A percentile compares a stretch with the other conserved stretches of the same genome.
These are phyloP conservation scores for Luvunga scandens DNA, from an alignment of 345 rosid genomes.

Conservation along the genomic window DNA sequence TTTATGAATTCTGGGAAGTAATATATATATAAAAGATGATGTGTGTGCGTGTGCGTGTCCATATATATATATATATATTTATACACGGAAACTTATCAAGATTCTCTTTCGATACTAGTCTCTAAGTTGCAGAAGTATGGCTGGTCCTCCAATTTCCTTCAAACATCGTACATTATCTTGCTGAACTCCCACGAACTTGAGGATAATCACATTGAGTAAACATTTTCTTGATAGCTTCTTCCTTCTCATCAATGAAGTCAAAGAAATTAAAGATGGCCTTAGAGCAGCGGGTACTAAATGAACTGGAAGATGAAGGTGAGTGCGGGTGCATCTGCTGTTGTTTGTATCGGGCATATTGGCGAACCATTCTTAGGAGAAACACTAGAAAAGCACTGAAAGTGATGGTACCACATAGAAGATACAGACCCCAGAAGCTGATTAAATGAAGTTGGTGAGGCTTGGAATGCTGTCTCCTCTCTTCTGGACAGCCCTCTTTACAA, in stretches of 20 bases:
- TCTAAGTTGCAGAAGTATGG: neutral
- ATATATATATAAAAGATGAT: neutral
- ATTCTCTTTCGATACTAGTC: neutral
- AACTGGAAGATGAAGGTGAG: slow-evolving; percentile 15
- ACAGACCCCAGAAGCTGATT: slow-evolving; percentile 81
- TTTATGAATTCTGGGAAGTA: neutral
- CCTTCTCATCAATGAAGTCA: slow-evolving; percentile 76
- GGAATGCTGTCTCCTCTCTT: slow-evolving; percentile 16
- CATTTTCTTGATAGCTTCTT: slow-evolving; percentile 72
- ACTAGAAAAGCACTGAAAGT: slow-evolving; percentile 44
- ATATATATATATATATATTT: too few relatives aligned
- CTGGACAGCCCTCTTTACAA: slow-evolving; percentile 50
- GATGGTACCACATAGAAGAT: slow-evolving; percentile 50
- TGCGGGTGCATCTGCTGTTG: slow-evolving; percentile 30
- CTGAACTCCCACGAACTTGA: slow-evolving; percentile 26
- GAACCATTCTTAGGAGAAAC: slow-evolving; percentile 45
- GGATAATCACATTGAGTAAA: slow-evolving; percentile 40
- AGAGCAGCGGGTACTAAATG: slow-evolving; percentile 31
- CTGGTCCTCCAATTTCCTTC: neutral
- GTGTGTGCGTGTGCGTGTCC: too few relatives aligned
- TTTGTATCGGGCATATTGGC: slow-evolving; percentile 55
- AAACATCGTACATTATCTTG: neutral
- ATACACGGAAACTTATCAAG: neutral
- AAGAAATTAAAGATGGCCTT: slow-evolving; percentile 48
- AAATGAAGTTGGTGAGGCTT: slow-evolving; percentile 60